Evolutionary conservation across 768 basidiomycete genomes (phyloP), one percentile per base, ranked within the genome.

Genomic region (Coprinopsis marcescibilis): DNA sequence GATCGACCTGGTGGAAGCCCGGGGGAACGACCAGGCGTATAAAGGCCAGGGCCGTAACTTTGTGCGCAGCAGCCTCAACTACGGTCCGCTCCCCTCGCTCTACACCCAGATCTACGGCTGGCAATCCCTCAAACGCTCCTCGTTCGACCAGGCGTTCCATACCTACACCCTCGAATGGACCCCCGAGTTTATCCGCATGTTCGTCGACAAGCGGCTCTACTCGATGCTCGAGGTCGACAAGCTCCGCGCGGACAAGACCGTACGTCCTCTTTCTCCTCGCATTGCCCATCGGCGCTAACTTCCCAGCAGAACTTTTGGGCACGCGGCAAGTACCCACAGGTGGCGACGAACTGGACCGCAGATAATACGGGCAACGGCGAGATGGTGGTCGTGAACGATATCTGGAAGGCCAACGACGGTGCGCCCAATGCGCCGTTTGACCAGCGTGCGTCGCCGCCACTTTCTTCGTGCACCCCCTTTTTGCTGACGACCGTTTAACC

Each of bases 161-260:
- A 83, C 78, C 0, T 93, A 83, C 52, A 71, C 72, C 12, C 55
- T 93, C 38, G 90, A 92, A 62, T 93, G 89, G 90, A 80, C 77
- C 35, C 67, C 75, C 20, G 55, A 70, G 5, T 92, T 81, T 61
- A 68, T 93, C 66, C 69, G 85, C 11, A 71, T 85, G 52, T 89
- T 85, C 57, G 80, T 91, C 55, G 90, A 94, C 64, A 73, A 72
- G 13, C 71, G 85, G 8, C 71, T 89, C 3, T 70, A 77, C 37
- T 71, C 77, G 43, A 76, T 83, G 67, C 67, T 93, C 25, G 65
- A 78, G 15, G 55, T 89, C 57, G 20, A 81, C 85, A 58, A 67
- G 73, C 4, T 49, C 26, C 8, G 46, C 33, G 26, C 29, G 32
- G 34, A 26, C 71, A 76, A 17, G 56, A 58, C 43, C 51, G 57